Base-by-base conservation (phyloP, 345 rosid genomes). In the Kernera saxatilis region DNA sequence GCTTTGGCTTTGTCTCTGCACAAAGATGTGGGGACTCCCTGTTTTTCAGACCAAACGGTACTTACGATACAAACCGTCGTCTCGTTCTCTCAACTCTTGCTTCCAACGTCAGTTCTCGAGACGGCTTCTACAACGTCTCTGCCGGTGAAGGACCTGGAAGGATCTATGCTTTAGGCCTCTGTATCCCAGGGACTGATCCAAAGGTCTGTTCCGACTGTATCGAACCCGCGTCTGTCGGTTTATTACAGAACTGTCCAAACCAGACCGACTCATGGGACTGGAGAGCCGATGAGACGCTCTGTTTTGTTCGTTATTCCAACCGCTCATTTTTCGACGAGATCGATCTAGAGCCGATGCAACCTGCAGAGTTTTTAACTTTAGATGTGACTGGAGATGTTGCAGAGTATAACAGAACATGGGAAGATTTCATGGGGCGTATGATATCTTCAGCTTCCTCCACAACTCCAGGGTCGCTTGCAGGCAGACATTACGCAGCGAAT, bases 291-390 rank as follows among this genome's bases (percentile, higher is more conserved):
- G 11, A 64, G 10, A 64, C 77, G 2, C 54, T 72, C 48, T 84
- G 89, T 54, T 63, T 76, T 36, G 41, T 81, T 4, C 77, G 81
- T 5, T 85, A 85, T 45, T 30, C 86, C 3, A 75, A 84, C 46
- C 46, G 54, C 7, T 43, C 69, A 6, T 60, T 85, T 18, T 70
- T 57, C 5, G 29, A 71, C 2, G 7, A 5, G 6, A 4, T 5
- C 33, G 66, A 67, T 3, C 2, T 4, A 15, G 2, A 25, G 3
- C 71, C 71, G 22, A 33, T 0, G 2, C 3, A 5, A 15, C n/a
- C n/a, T n/a, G 11, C 3, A 23, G 32, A n/a, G 32, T 32, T 1
- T 7, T 25, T 3, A 0, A 0, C 0, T 23, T n/a, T 5, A 18
- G 22, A 15, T 3, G 27, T 48, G 9, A 43, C 22, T 4, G 70